Base-by-base conservation (phyloP, 1,284 basidiomycete genomes). In the Microstroma glucosiphilum region DNA sequence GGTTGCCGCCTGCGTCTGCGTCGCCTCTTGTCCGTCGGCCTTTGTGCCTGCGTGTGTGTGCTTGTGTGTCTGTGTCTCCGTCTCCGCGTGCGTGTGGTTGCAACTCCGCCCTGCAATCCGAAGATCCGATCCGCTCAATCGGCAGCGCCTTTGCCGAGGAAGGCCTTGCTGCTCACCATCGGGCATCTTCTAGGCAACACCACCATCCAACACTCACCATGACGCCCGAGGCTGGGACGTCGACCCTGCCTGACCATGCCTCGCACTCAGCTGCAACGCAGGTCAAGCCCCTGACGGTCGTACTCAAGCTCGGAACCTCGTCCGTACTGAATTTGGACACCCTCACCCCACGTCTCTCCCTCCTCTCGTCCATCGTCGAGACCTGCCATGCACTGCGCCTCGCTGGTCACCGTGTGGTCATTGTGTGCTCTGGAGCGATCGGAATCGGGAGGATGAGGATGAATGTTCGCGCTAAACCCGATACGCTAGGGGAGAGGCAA, bases 401-500 rank as follows among this genome's bases (percentile, higher is more conserved):
- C 3, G 82, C 87, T 48, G 94, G 94, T 0, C 94, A 99, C 82
- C 88, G 90, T 69, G 91, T 98, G 61, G 90, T 97, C 1, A 86
- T 99, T 13, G 92, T 96, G 61, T 92, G 89, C 69, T 96, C 92
- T 12, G 94, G 94, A 0, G 96, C 94, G 15, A 97, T 98, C 62
- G 96, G 89, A 0, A 90, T 97, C 42, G 96, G 94, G 0, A 80
- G 96, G 60, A 88, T 92, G 75, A 85, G 92, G 51, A 98, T 98
- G 94, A 84, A 87, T 40, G 82, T 96, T 68, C 84, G 87, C 17
- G 86, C 85, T 61, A 84, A 85, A 63, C 91, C 92, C 1, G 94
- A 93, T 73, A 87, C 85, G 60, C 81, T 98, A 15, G 88, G 89
- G 2, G 90, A 91, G 61, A 93, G 94, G 80, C 93, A 97, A 84